These are phyloP conservation scores for Gracilaria vermiculophylla DNA, from an alignment of 23 red algal species.

Conservation along the genomic window DNA sequence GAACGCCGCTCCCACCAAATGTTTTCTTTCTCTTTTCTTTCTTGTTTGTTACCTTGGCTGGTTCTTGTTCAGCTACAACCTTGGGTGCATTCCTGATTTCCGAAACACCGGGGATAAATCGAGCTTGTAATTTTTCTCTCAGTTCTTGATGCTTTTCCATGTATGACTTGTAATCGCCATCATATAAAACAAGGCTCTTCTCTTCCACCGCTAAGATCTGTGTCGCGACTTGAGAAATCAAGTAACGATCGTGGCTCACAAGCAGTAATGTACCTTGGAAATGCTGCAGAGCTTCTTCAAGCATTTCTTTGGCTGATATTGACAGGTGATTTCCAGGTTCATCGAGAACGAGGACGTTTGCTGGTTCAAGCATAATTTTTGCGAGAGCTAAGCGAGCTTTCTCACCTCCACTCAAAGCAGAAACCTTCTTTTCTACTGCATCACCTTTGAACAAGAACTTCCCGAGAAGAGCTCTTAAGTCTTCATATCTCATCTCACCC, in stretches of 20 bases:
- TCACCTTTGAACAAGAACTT: constrained; percentile 99
- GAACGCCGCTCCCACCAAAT: constrained; percentile 89
- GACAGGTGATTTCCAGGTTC: constrained; percentile 97
- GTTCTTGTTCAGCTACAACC: constrained; percentile 39
- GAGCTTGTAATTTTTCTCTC: constrained; percentile 69
- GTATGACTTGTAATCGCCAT: constrained; percentile 95
- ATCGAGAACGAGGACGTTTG: constrained; percentile 96
- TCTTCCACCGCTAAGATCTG: constrained; percentile 94
- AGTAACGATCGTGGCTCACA: constrained; percentile 98
- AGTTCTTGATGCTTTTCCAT: constrained; percentile 89
- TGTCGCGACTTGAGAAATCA: constrained; percentile 92
- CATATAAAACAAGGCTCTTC: constrained; percentile 76
- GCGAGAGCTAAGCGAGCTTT: constrained; percentile 94
- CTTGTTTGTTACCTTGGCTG: constrained; percentile 24
- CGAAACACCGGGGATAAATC: constrained; percentile 85
- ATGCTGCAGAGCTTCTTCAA: constrained; percentile 96
- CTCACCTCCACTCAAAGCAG: constrained; percentile 90
- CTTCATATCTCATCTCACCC: constrained; percentile 81
- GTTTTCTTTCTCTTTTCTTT: constrained; percentile 88
- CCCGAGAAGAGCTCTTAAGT: constrained; percentile 92
- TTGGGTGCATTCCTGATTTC: constrained; percentile 91
- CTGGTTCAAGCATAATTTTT: constrained; percentile 94
- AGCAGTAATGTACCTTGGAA: constrained; percentile 95
- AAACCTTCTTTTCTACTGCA: constrained; percentile 88
- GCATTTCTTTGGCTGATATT: constrained; percentile 89